These are phyloP conservation scores for Phaffia australis DNA, from an alignment of 768 basidiomycete genomes.

Conservation along the genomic window DNA sequence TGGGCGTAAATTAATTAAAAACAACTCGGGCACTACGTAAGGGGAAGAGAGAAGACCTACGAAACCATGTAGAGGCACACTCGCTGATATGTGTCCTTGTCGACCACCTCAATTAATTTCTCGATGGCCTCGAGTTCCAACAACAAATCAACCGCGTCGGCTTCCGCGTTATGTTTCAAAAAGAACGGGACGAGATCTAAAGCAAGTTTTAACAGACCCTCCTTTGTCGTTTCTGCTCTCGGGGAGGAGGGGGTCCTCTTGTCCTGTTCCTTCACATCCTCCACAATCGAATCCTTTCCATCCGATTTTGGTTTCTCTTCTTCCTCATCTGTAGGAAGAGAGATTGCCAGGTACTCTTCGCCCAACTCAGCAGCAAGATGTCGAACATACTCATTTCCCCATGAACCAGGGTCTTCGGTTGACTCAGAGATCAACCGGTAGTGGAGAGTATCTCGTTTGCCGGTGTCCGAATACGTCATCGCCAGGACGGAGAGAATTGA, in stretches of 20 bases:
- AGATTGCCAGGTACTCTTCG: conserved; percentile 59
- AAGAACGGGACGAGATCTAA: conserved; percentile 81
- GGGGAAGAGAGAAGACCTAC: conserved; percentile 41
- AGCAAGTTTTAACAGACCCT: conserved; percentile 65
- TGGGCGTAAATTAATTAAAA: background rate
- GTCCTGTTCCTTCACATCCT: background rate
- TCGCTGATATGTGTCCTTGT: conserved; percentile 73
- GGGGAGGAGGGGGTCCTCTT: conserved; percentile 10
- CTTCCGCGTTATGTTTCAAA: conserved; percentile 87
- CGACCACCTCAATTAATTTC: conserved; percentile 63
- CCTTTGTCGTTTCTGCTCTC: conserved; percentile 34
- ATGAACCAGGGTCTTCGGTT: conserved; percentile 70
- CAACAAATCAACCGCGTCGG: conserved; percentile 90
- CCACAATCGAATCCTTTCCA: background rate
- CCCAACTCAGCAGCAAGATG: conserved; percentile 94
- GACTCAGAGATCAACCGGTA: conserved; percentile 73
- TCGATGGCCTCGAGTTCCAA: conserved; percentile 86
- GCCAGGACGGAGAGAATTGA: conserved; percentile 96
- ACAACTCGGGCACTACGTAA: background rate
- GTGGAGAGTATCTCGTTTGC: conserved; percentile 86
- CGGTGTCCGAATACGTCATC: conserved; percentile 98
- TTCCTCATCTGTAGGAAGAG: conserved; percentile 7
- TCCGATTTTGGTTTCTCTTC: conserved; percentile 45
- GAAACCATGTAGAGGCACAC: conserved; percentile 95
- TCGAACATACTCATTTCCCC: conserved; percentile 98